These are phyloP conservation scores for Sideroxylon spinosum DNA, from an alignment of 179 eudicot species.

Conservation along the genomic window DNA sequence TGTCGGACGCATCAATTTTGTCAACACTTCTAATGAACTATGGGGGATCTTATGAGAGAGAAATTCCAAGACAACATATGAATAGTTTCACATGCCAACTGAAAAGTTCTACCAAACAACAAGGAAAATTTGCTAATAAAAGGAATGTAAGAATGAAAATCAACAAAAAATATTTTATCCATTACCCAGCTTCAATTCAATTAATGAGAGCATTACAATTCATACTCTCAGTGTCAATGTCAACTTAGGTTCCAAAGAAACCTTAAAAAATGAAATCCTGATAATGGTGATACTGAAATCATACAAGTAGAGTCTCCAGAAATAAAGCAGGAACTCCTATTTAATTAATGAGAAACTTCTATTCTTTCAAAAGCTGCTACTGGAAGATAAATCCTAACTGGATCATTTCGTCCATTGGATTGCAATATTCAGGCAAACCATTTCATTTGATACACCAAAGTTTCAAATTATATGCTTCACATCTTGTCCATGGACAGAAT, in stretches of 20 bases:
- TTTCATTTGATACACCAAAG: too few relatives aligned
- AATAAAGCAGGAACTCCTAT: too few relatives aligned
- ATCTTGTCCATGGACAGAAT: too few relatives aligned
- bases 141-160: neutral
- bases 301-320: too few relatives aligned
- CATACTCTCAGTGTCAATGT: neutral
- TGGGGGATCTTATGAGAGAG: neutral
- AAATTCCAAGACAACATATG: neutral
- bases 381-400: too few relatives aligned
- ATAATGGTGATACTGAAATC: neutral
- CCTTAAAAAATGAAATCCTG: neutral
- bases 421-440: too few relatives aligned
- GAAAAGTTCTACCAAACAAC: neutral
- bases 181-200: neutral
- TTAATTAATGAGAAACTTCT: too few relatives aligned
- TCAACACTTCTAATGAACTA: neutral
- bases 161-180: neutral
- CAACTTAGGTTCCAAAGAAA: neutral
- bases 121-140: too few relatives aligned
- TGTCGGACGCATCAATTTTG: constrained; percentile 3
- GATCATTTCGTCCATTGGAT: too few relatives aligned
- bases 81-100: neutral
- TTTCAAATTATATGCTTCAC: too few relatives aligned
- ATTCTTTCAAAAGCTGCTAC: too few relatives aligned
- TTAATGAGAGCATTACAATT: neutral